Conservation (phyloP, 495 filamentous ascomycete genomes). For the Hypoxylon perforatum region DNA sequence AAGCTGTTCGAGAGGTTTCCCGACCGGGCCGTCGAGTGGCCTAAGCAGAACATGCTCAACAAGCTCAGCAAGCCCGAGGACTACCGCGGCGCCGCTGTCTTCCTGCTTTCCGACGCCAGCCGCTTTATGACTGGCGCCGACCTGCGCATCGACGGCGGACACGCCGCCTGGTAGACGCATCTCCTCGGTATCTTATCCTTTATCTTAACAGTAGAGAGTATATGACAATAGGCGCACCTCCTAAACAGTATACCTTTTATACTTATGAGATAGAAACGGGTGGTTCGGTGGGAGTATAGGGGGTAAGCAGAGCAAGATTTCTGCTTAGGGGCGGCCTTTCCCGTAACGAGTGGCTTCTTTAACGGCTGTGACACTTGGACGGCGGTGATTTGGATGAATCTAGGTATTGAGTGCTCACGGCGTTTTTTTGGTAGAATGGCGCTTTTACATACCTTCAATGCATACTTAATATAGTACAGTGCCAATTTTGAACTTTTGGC, state of each 20-base stretch:
- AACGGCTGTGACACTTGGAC: neutral
- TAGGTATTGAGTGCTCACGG: neutral
- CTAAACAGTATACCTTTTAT: neutral
- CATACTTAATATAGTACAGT: neutral
- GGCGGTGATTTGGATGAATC: neutral
- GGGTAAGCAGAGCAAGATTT: neutral
- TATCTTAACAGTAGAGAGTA: too few relatives aligned
- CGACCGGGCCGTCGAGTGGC: conserved; percentile 81
- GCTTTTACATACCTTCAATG: conserved; percentile 1
- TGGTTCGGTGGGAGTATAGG: conserved; percentile 2
- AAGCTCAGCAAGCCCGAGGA: conserved; percentile 82
- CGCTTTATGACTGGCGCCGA: conserved; percentile 88
- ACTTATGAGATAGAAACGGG: neutral
- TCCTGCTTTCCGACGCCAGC: conserved; percentile 86
- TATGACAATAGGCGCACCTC: neutral
- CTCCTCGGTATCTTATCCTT: too few relatives aligned
- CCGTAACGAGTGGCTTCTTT: neutral
- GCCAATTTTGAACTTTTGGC: neutral
- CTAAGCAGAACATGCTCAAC: conserved; percentile 88
- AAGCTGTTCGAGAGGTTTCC: conserved; percentile 79
- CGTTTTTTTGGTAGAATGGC: neutral
- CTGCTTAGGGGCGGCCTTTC: neutral
- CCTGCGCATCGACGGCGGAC: conserved; percentile 83
- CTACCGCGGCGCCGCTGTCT: conserved; percentile 83
- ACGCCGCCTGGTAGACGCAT: conserved; percentile 82